Conservation (phyloP, 495 filamentous ascomycete genomes). For the Delitschia confertaspora region DNA sequence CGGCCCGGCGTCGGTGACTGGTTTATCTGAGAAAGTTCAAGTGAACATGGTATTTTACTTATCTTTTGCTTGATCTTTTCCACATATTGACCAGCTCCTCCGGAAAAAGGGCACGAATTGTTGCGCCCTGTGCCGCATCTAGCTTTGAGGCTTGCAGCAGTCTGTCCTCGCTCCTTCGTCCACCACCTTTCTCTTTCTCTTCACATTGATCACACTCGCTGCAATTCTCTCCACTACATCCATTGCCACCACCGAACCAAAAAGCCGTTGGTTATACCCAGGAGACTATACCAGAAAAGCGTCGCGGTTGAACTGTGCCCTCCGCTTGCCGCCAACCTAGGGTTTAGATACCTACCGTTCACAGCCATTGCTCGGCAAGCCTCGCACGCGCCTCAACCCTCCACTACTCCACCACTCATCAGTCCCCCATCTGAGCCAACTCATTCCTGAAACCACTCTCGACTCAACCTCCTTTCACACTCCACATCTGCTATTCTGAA, state of each 20-base stretch:
- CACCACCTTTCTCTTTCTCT: constrained; percentile 1
- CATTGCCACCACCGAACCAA: background rate
- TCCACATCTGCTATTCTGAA: constrained; percentile 3
- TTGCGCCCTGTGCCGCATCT: background rate
- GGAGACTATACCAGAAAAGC: too few relatives aligned
- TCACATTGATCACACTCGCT: background rate
- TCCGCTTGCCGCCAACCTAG: background rate
- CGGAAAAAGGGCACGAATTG: background rate
- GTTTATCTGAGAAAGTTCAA: background rate
- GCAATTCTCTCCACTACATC: background rate
- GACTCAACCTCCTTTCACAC: background rate
- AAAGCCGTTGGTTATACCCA: too few relatives aligned
- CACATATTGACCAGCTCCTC: too few relatives aligned
- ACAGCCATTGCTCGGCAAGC: constrained; percentile 17
- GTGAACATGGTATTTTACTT: background rate
- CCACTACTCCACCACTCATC: constrained; percentile 1
- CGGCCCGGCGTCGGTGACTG: constrained; percentile 9
- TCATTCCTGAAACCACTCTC: background rate
- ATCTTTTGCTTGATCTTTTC: too few relatives aligned
- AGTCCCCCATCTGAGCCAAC: background rate
- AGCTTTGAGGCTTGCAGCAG: constrained; percentile 1
- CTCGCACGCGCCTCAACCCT: constrained; percentile 21
- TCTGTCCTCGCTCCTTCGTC: constrained; percentile 1
- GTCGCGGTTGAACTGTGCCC: background rate
- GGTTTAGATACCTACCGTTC: constrained; percentile 9